phyloP scores from a whole-genome alignment of 345 rosid species.

The Euphorbia peplus region DNA sequence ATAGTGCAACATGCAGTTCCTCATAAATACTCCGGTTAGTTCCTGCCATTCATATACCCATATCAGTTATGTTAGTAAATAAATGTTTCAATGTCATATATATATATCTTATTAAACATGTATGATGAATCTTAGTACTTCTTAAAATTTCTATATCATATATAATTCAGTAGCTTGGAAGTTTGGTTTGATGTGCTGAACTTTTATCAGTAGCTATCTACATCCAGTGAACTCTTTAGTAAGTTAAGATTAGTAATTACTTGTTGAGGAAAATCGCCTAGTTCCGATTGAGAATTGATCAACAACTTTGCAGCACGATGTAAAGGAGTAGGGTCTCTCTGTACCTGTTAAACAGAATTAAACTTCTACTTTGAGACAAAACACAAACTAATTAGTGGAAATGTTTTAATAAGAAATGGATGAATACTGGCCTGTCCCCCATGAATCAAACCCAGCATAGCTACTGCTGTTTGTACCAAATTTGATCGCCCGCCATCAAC shows the following conservation, averaged over 20 bases:
- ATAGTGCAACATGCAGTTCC: constrained; percentile 23
- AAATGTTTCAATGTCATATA: background rate
- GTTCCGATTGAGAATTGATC: constrained; percentile 15
- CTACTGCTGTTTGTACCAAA: constrained; percentile 24
- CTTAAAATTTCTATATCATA: too few relatives aligned
- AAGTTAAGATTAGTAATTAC: constrained; percentile 5
- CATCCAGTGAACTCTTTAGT: too few relatives aligned
- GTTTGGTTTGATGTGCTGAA: too few relatives aligned
- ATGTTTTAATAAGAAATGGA: too few relatives aligned
- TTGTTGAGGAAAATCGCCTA: constrained; percentile 24
- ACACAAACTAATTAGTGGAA: too few relatives aligned
- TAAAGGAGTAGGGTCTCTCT: constrained; percentile 10
- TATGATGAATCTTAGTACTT: too few relatives aligned
- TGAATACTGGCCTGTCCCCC: constrained; percentile 18
- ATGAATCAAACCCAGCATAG: constrained; percentile 25
- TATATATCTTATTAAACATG: too few relatives aligned
- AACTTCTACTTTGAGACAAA: background rate
- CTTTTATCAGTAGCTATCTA: too few relatives aligned
- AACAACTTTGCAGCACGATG: constrained; percentile 13
- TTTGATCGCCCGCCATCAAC: constrained; percentile 17
- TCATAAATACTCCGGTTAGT: constrained; percentile 6
- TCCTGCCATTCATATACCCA: constrained; percentile 8
- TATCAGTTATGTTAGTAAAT: background rate
- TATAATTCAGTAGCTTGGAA: too few relatives aligned
- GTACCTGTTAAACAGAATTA: background rate